Conservation (phyloP, 768 basidiomycete species). For the Mrakia blollopis region DNA sequence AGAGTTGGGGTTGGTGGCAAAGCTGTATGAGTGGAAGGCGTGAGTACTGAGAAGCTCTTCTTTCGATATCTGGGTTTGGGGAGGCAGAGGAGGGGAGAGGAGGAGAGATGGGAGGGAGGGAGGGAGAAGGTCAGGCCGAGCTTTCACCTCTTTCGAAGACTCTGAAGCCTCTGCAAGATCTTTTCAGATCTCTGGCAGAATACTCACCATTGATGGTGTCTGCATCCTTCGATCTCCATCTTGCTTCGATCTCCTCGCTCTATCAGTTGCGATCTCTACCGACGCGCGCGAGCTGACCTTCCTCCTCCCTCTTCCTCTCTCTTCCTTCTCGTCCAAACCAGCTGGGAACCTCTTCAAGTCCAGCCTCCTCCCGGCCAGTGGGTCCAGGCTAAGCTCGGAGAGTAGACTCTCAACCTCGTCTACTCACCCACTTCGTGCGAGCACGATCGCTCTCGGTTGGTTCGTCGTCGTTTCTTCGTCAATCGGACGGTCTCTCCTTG, state of each 20-base stretch:
- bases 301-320: background rate
- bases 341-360: conserved; percentile 86
- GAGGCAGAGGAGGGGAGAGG: background rate
- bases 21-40: conserved; percentile 96
- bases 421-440: too few relatives aligned
- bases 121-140: background rate
- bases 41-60: conserved; percentile 50
- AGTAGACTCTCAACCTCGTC: background rate
- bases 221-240: too few relatives aligned
- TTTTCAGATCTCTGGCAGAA: too few relatives aligned
- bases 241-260: background rate
- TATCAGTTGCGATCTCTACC: conserved; percentile 25
- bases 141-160: background rate
- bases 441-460: background rate
- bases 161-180: too few relatives aligned
- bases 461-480: background rate
- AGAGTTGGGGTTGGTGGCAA: conserved; percentile 67
- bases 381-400: conserved; percentile 56
- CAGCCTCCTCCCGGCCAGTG: conserved; percentile 78
- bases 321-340: conserved; percentile 39
- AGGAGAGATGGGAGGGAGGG: background rate
- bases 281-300: conserved; percentile 4
- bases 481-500: too few relatives aligned
- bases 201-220: too few relatives aligned
- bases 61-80: background rate